phyloP scores from a whole-genome alignment of 176 grass and related monocot genomes.

The Calamus simplicifolius region DNA sequence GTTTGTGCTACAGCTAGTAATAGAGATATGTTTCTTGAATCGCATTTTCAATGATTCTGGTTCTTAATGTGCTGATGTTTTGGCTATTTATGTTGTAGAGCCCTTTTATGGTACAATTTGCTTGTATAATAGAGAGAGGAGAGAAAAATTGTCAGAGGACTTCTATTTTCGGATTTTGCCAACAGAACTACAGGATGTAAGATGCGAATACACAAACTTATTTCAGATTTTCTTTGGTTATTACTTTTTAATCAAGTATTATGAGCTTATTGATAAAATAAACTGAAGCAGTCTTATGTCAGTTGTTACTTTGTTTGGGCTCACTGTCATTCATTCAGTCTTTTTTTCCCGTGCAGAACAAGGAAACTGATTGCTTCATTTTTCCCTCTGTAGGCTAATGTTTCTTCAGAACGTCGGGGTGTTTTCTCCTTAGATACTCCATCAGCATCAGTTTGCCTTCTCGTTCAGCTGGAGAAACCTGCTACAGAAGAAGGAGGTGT shows the following conservation, averaged over 20 bases:
- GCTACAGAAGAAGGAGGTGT: slow-evolving; percentile 96
- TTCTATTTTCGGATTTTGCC: slow-evolving; percentile 82
- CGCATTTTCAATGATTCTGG: slow-evolving; percentile 2
- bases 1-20: no score
- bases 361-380: slow-evolving; percentile 21
- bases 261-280: no score
- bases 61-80: slow-evolving; percentile 1
- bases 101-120: slow-evolving; percentile 95
- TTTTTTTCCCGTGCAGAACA: slow-evolving; percentile 5
- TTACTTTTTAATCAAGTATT: no score
- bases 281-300: no score
- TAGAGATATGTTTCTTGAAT: no score
- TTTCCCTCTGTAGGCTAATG: slow-evolving; percentile 37
- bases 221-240: background rate
- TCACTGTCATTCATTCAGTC: background rate
- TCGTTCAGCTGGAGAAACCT: slow-evolving; percentile 86
- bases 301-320: no score
- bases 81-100: slow-evolving; percentile 37
- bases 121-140: slow-evolving; percentile 96
- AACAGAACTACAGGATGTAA: slow-evolving; percentile 84
- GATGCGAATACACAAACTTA: slow-evolving; percentile 10
- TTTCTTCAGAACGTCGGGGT: slow-evolving; percentile 51
- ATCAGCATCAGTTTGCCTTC: slow-evolving; percentile 82
- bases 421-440: slow-evolving; percentile 83
- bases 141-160: slow-evolving; percentile 93